A percentile compares a stretch with the other conserved stretches of the same genome.
These are phyloP conservation scores for Lotus japonicus DNA, from an alignment of 306 rosid species.

Conservation along the genomic window DNA sequence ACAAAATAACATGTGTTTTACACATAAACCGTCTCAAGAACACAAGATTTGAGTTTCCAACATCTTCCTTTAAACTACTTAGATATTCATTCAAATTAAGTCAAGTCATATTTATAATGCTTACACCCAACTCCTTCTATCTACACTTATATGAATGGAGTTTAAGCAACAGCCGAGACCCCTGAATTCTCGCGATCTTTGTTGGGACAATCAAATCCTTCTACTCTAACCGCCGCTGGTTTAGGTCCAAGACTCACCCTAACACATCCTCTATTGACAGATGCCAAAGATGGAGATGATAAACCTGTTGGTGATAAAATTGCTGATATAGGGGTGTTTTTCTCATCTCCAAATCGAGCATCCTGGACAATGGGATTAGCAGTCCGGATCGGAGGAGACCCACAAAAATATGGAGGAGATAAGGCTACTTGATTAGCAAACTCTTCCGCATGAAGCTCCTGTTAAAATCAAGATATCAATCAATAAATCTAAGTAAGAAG, in stretches of 20 bases:
- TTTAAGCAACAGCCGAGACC: conserved; percentile 73
- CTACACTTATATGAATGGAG: conserved; percentile 53
- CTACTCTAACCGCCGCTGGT: conserved; percentile 92
- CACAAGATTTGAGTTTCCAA: conserved; percentile 39
- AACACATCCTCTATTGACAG: conserved; percentile 59
- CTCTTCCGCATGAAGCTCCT: conserved; percentile 63
- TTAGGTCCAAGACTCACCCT: conserved; percentile 65
- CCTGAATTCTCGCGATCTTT: conserved; percentile 84
- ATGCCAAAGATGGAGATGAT: conserved; percentile 48
- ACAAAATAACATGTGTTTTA: conserved; percentile 38
- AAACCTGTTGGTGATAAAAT: conserved; percentile 54
- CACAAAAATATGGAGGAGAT: conserved; percentile 81
- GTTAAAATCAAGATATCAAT: conserved; percentile 11
- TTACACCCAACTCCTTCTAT: conserved; percentile 63
- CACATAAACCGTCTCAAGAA: conserved; percentile 44
- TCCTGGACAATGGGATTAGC: conserved; percentile 75
- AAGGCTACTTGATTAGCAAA: conserved; percentile 40
- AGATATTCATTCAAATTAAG: conserved; percentile 40
- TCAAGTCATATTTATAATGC: conserved; percentile 33
- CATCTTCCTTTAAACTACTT: conserved; percentile 32
- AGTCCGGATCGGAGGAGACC: conserved; percentile 79
- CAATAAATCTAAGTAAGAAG: background rate
- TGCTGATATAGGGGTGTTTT: conserved; percentile 23
- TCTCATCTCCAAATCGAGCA: conserved; percentile 64
- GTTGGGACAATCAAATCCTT: conserved; percentile 83